These are phyloP conservation scores for Exophiala xenobiotica DNA, from an alignment of 2,329 filamentous ascomycete genomes.

Conservation along the genomic window DNA sequence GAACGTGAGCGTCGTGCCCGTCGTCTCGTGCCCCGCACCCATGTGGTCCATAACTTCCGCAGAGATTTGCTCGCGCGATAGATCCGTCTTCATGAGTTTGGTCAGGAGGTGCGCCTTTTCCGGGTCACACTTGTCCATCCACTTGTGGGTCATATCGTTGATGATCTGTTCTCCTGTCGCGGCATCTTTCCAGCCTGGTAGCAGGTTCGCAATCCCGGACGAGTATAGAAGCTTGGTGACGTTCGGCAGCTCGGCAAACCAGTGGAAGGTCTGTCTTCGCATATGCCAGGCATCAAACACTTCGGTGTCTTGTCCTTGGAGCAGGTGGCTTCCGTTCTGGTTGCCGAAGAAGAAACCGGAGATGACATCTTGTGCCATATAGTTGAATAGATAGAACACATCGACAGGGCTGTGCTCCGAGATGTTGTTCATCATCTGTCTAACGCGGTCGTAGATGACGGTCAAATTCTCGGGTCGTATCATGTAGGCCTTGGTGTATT, in stretches of 20 bases:
- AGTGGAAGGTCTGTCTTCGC: slow-evolving; percentile 12
- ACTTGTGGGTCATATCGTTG: slow-evolving; percentile 12
- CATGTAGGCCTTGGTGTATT: slow-evolving; percentile 12
- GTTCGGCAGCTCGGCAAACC: slow-evolving; percentile 11
- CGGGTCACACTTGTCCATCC: slow-evolving; percentile 13
- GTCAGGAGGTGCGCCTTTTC: slow-evolving; percentile 11
- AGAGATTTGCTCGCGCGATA: slow-evolving; percentile 13
- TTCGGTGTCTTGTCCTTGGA: slow-evolving; percentile 10
- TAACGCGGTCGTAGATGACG: slow-evolving; percentile 12
- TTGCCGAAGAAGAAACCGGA: slow-evolving; percentile 15
- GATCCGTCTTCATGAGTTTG: slow-evolving; percentile 5
- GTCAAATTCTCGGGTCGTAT: slow-evolving; percentile 8
- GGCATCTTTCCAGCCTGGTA: slow-evolving; percentile 9
- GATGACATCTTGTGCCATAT: slow-evolving; percentile 14
- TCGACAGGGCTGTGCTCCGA: slow-evolving; percentile 1
- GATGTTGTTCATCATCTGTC: slow-evolving; percentile 12
- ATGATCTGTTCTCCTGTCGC: slow-evolving; percentile 6
- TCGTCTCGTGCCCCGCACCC: slow-evolving; percentile 73
- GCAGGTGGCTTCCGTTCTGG: slow-evolving; percentile 12
- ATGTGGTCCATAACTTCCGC: slow-evolving; percentile 60
- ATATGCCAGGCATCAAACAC: slow-evolving; percentile 13
- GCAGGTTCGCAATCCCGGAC: slow-evolving; percentile 7
- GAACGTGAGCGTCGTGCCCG: slow-evolving; percentile 56
- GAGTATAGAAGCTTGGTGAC: slow-evolving; percentile 9
- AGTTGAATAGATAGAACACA: slow-evolving; percentile 14